phyloP scores from a whole-genome alignment of 169 alveolate species.

The Plasmodium cynomolgi region DNA sequence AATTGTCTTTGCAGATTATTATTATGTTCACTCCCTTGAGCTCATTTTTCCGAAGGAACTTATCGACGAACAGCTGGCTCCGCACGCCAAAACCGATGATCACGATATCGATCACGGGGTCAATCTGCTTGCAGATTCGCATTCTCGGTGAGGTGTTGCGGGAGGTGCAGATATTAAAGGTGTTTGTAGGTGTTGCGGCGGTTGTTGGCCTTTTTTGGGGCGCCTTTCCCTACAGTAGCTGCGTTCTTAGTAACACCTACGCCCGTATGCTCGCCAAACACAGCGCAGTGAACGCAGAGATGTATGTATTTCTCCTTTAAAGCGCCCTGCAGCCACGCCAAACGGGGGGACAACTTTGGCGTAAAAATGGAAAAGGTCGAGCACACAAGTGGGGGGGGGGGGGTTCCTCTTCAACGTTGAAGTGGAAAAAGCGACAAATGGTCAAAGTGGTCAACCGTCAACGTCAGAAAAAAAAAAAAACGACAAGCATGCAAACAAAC shows the following conservation, averaged over 20 bases:
- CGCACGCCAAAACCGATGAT: slow-evolving; percentile 61
- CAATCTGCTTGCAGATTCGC: slow-evolving; percentile 71
- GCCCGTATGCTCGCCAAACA: not conserved
- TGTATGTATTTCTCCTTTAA: not conserved
- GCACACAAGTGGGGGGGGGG: not conserved
- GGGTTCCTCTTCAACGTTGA: not conserved
- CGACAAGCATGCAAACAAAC: not conserved
- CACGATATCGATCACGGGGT: slow-evolving; percentile 73
- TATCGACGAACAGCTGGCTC: slow-evolving; percentile 40
- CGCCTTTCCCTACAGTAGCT: not conserved
- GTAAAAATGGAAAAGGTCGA: not conserved
- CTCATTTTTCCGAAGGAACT: slow-evolving; percentile 32
- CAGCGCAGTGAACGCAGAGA: not conserved
- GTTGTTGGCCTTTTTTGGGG: not conserved
- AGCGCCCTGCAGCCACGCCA: not conserved
- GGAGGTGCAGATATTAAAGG: not conserved
- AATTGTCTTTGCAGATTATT: slow-evolving; percentile 44
- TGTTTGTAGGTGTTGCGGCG: not conserved
- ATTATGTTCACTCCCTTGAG: slow-evolving; percentile 65
- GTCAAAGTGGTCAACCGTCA: not conserved
- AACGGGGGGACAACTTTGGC: not conserved
- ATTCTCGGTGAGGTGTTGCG: not conserved
- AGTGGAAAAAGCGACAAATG: not conserved
- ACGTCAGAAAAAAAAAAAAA: not conserved
- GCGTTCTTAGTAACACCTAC: not conserved